A percentile compares a stretch with the other conserved stretches of the same genome.
These are phyloP conservation scores for Neofusicoccum kwambonambiense DNA, from an alignment of 2,329 filamentous ascomycete genomes.

Conservation along the genomic window DNA sequence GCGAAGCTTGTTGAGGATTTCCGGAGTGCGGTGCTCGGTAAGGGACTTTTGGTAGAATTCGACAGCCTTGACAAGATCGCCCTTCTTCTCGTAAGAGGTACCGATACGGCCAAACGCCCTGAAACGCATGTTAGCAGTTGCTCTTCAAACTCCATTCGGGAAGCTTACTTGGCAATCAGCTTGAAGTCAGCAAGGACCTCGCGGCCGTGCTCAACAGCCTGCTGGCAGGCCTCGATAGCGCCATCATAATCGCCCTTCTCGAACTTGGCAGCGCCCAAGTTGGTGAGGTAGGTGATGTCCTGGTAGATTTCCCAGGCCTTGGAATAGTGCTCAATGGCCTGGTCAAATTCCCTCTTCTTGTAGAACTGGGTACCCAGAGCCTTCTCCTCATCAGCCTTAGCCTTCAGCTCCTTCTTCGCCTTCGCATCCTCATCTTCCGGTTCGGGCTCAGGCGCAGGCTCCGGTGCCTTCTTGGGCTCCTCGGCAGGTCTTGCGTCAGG, in stretches of 20 bases:
- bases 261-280: conserved; percentile 88
- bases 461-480: conserved; percentile 56
- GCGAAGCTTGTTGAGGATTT: conserved; percentile 89
- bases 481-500: conserved; percentile 60
- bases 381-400: conserved; percentile 92
- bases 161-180: conserved; percentile 79
- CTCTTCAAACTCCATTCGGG: background rate
- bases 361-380: conserved; percentile 89
- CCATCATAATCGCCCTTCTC: conserved; percentile 94
- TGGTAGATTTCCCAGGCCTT: conserved; percentile 94
- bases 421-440: conserved; percentile 77
- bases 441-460: conserved; percentile 61
- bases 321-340: conserved; percentile 88
- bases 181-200: conserved; percentile 94
- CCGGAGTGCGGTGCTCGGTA: conserved; percentile 94
- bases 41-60: conserved; percentile 90
- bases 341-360: conserved; percentile 97
- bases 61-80: conserved; percentile 75
- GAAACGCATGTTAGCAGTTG: conserved; percentile 19
- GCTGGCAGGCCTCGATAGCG: conserved; percentile 80
- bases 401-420: conserved; percentile 87
- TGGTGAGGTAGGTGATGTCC: conserved; percentile 97
- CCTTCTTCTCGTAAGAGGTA: conserved; percentile 86
- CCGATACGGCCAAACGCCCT: conserved; percentile 91
- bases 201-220: conserved; percentile 87